Percentiles rank a stretch among this genome's conserved stretches.
phyloP scores from a whole-genome alignment of 345 rosid genomes.

The Hirschfeldia incana region DNA sequence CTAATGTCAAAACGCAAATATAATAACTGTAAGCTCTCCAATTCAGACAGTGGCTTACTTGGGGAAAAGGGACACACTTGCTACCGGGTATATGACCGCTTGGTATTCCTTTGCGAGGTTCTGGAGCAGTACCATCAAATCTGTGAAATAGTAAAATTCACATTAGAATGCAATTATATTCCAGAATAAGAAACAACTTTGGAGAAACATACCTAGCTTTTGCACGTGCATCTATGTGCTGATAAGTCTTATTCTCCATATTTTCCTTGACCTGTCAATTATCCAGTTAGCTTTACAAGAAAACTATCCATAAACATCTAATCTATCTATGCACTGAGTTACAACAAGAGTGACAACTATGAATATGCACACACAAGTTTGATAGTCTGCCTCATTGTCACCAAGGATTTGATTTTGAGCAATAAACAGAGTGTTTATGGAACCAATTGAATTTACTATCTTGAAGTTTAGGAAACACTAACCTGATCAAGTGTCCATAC shows the following conservation, averaged over 20 bases:
- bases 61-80: constrained; percentile 89
- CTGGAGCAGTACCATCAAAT: constrained; percentile 89
- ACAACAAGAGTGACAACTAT: neutral
- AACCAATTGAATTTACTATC: neutral
- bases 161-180: neutral
- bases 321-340: neutral
- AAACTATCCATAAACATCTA: neutral
- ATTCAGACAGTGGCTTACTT: constrained; percentile 43
- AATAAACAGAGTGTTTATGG: neutral
- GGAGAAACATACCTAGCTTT: constrained; percentile 56
- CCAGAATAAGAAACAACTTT: neutral
- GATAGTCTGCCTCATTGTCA: neutral
- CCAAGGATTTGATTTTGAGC: constrained; percentile 9
- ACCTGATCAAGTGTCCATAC: constrained; percentile 94
- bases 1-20: neutral
- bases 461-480: constrained; percentile 10
- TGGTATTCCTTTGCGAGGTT: constrained; percentile 83
- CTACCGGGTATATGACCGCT: constrained; percentile 98
- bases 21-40: neutral
- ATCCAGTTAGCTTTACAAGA: neutral
- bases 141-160: constrained; percentile 41
- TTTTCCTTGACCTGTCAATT: constrained; percentile 56
- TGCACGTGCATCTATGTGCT: constrained; percentile 79
- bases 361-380: neutral
- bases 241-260: constrained; percentile 47